These are phyloP conservation scores for Lasiosphaeria ovina DNA, from an alignment of 495 filamentous ascomycete genomes.

Conservation along the genomic window DNA sequence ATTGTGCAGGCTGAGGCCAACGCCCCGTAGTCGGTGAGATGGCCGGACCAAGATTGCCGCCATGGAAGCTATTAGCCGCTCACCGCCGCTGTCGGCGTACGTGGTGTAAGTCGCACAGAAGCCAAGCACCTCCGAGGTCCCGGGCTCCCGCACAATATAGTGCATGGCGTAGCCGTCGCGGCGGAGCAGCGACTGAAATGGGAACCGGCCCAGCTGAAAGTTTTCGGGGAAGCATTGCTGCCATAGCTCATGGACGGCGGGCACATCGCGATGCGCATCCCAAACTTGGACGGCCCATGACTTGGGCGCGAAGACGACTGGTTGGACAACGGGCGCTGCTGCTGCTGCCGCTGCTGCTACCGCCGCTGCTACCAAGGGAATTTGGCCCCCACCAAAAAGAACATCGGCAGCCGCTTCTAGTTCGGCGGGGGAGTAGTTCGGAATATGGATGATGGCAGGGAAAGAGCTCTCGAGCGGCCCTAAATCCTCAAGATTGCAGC, in stretches of 20 bases:
- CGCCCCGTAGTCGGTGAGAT: conserved; percentile 50
- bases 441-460: conserved; percentile 46
- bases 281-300: conserved; percentile 50
- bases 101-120: conserved; percentile 61
- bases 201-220: conserved; percentile 44
- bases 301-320: conserved; percentile 38
- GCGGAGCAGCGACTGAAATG: conserved; percentile 53
- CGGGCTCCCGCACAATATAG: conserved; percentile 57
- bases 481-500: conserved; percentile 39
- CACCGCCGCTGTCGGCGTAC: conserved; percentile 50
- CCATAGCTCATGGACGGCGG: conserved; percentile 49
- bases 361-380: too few relatives aligned
- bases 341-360: background rate
- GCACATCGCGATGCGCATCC: conserved; percentile 41
- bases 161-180: conserved; percentile 62
- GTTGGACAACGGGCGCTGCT: conserved; percentile 30
- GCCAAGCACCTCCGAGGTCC: conserved; percentile 49
- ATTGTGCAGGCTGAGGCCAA: conserved; percentile 57
- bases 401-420: conserved; percentile 54
- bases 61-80: conserved; percentile 57
- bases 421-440: conserved; percentile 48
- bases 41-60: conserved; percentile 57
- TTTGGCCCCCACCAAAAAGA: conserved; percentile 46
- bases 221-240: conserved; percentile 43
- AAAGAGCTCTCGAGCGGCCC: conserved; percentile 40